phyloP scores from a whole-genome alignment of 768 basidiomycete species.

The Chlorophyllum brunneum region DNA sequence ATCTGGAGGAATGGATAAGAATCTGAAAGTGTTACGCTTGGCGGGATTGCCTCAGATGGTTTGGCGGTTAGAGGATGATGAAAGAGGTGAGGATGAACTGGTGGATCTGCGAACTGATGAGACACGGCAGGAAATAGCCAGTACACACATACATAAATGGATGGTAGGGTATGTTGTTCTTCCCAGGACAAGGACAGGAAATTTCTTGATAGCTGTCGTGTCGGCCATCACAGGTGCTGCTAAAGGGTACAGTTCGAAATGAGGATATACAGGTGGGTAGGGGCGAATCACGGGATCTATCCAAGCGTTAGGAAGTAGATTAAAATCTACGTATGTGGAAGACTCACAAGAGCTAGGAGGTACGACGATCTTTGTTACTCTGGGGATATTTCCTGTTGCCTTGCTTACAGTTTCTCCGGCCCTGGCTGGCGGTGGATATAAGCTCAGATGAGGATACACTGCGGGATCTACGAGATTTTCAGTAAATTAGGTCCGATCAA shows the following conservation, averaged over 20 bases:
- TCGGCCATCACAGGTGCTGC: background rate
- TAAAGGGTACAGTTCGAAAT: constrained; percentile 23
- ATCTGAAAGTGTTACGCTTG: background rate
- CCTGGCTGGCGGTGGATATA: constrained; percentile 18
- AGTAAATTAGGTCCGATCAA: background rate
- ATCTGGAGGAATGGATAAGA: constrained; percentile 7
- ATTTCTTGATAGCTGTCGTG: background rate
- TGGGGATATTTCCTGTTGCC: background rate
- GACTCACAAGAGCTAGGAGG: background rate
- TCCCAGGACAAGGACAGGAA: background rate
- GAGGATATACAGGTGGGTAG: constrained; percentile 18
- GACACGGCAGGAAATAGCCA: background rate
- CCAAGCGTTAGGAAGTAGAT: background rate
- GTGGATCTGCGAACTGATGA: constrained; percentile 25
- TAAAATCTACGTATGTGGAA: background rate
- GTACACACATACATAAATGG: constrained; percentile 10
- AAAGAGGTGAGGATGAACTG: constrained; percentile 37
- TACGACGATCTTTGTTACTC: background rate
- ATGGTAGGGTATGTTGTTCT: constrained; percentile 11
- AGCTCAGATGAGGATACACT: constrained; percentile 22
- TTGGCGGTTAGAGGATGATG: constrained; percentile 27
- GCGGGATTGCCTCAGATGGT: background rate
- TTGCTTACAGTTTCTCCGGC: background rate
- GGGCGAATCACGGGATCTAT: constrained; percentile 17
- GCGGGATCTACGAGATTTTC: constrained; percentile 29